Evolutionary conservation across 108 stramenopile species (phyloP).

Genomic region (Pelagomonas calceolata): DNA sequence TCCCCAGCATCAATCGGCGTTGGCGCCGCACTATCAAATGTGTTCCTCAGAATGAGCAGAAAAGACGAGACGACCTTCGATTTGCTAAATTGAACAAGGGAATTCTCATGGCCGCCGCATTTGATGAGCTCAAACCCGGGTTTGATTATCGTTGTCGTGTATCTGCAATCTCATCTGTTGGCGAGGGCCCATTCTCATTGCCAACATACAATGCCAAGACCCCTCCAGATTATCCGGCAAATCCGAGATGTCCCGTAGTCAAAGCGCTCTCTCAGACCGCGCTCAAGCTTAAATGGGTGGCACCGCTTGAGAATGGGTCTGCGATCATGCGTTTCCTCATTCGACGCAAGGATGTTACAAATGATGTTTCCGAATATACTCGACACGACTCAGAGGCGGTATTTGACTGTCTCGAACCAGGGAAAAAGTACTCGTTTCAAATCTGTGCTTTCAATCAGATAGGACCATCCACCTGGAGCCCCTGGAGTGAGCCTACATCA

Average conservation of each 20-base stretch:
- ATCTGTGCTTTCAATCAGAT: slow-evolving; percentile 1
- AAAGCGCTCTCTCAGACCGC: neutral
- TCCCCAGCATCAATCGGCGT: neutral
- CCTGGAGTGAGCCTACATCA: neutral
- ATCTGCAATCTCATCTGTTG: slow-evolving; percentile 3
- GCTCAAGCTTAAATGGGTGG: slow-evolving; percentile 1
- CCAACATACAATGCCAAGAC: slow-evolving; percentile 5
- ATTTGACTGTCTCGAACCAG: neutral
- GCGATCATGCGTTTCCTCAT: slow-evolving; percentile 7
- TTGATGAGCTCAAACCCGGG: slow-evolving; percentile 2
- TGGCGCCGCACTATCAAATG: neutral
- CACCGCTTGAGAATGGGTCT: slow-evolving; percentile 15
- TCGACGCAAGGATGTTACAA: slow-evolving; percentile 9
- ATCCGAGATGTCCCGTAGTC: neutral
- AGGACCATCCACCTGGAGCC: slow-evolving; percentile 2
- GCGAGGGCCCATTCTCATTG: slow-evolving; percentile 5
- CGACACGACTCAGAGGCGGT: no score
- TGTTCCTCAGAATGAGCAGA: slow-evolving; percentile 6
- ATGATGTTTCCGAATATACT: no score
- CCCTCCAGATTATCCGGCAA: neutral
- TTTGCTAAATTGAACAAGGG: neutral
- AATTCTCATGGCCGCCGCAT: neutral
- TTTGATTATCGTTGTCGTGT: slow-evolving; percentile 9
- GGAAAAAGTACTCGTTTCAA: slow-evolving; percentile 3
- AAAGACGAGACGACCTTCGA: neutral